Percentiles rank a stretch among this genome's conserved stretches.
Conservation (phyloP, 1,284 basidiomycete species). For the Polyporus tsugae region DNA sequence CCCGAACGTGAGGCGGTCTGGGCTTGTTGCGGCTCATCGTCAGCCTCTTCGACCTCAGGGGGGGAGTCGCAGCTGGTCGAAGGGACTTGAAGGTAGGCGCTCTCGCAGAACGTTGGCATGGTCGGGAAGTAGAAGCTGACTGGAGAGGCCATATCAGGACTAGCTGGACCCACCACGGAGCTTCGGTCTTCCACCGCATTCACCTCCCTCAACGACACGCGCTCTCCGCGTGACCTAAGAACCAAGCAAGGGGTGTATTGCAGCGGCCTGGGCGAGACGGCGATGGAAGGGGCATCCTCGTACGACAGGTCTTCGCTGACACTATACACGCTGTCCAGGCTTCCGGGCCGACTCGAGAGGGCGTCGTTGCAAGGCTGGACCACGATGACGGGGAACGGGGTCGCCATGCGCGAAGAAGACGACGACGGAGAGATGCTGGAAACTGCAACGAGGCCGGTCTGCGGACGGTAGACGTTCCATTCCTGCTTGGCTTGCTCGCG, state of each 20-base stretch:
- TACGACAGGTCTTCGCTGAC: constrained; percentile 18
- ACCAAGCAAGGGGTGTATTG: not conserved
- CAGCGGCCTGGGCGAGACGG: not conserved
- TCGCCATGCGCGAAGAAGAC: not conserved
- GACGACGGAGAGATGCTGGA: constrained; percentile 10
- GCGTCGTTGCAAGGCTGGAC: constrained; percentile 13
- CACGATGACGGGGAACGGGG: constrained; percentile 24
- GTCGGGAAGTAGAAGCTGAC: constrained; percentile 27
- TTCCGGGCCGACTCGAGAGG: constrained; percentile 9
- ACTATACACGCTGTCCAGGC: constrained; percentile 17
- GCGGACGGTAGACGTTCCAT: constrained; percentile 21
- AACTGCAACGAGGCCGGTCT: not conserved
- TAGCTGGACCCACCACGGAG: not conserved
- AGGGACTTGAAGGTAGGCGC: constrained; percentile 24
- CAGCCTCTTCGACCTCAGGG: constrained; percentile 6
- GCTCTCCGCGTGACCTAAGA: not conserved
- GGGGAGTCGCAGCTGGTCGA: constrained; percentile 24
- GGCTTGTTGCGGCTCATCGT: not conserved
- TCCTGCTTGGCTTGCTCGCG: constrained; percentile 26
- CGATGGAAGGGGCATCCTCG: not conserved
- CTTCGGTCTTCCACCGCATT: not conserved
- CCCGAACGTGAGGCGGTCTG: not conserved
- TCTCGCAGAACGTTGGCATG: constrained; percentile 14
- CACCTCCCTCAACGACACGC: not conserved
- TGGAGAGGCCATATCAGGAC: not conserved